Conservation (phyloP, 73 alveolate species). For the Breviolum minutum region DNA sequence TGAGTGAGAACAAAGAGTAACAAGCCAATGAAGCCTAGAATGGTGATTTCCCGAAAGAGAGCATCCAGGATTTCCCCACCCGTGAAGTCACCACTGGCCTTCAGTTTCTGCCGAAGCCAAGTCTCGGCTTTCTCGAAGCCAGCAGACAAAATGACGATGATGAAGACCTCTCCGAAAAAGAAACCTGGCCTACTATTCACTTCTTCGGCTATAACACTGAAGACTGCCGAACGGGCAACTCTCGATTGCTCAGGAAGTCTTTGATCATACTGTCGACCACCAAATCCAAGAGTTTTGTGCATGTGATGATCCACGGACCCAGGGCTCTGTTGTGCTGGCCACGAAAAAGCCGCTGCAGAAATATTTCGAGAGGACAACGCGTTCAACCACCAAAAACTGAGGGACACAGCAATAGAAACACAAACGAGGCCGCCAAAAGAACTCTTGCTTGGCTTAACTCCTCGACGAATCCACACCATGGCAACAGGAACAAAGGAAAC, state of each 20-base stretch:
- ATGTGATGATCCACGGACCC: too few relatives aligned
- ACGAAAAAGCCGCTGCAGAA: too few relatives aligned
- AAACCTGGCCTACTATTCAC: conserved; percentile 59
- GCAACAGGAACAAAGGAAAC: too few relatives aligned
- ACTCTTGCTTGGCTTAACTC: too few relatives aligned
- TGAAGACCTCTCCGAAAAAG: conserved; percentile 69
- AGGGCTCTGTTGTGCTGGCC: too few relatives aligned
- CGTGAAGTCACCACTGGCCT: conserved; percentile 1
- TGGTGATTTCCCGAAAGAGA: conserved; percentile 56
- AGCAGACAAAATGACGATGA: conserved; percentile 46
- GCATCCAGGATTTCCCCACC: conserved; percentile 65
- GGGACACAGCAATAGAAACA: too few relatives aligned
- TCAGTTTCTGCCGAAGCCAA: conserved; percentile 37
- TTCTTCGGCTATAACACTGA: conserved; percentile 66
- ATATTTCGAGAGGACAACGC: too few relatives aligned
- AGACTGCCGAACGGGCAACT: conserved; percentile 37
- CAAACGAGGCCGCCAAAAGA: too few relatives aligned
- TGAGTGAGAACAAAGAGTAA: conserved; percentile 63
- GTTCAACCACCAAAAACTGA: too few relatives aligned
- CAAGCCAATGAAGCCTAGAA: conserved; percentile 73
- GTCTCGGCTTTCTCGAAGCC: conserved; percentile 62
- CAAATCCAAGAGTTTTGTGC: too few relatives aligned
- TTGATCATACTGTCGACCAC: too few relatives aligned
- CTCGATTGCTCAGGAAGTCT: neutral
- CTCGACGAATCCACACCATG: too few relatives aligned